A percentile compares a stretch with the other conserved stretches of the same genome.
These are phyloP conservation scores for Leishmania braziliensis DNA, from an alignment of 208 protist genomes.

Conservation along the genomic window DNA sequence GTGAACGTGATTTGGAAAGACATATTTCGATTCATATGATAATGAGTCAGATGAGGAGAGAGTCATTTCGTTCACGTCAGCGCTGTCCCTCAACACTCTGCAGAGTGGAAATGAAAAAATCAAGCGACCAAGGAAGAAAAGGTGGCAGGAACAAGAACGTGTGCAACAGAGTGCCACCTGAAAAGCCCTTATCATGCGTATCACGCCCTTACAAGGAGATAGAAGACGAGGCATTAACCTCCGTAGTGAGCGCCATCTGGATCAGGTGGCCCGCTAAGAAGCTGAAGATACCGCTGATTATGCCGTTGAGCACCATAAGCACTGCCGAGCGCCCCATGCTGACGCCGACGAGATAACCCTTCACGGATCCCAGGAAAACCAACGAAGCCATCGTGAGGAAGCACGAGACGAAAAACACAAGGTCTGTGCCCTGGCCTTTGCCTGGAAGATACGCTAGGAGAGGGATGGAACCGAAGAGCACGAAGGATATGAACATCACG, in stretches of 20 bases:
- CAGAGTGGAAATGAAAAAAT: neutral
- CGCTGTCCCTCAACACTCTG: neutral
- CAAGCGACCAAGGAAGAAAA: neutral
- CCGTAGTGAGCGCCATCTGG: conserved; percentile 51
- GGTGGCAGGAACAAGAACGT: neutral
- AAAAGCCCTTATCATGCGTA: neutral
- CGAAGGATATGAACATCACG: conserved; percentile 94
- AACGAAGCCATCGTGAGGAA: conserved; percentile 78
- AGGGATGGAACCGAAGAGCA: conserved; percentile 92
- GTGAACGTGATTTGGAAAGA: neutral
- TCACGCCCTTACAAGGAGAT: neutral
- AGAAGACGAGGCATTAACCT: conserved; percentile 7
- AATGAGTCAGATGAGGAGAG: neutral
- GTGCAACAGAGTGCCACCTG: neutral
- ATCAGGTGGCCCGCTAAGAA: conserved; percentile 79
- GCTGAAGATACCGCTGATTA: conserved; percentile 81
- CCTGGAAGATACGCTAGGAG: conserved; percentile 85
- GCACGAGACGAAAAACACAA: conserved; percentile 81
- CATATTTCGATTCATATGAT: neutral
- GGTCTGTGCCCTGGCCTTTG: conserved; percentile 71
- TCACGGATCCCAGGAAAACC: conserved; percentile 83
- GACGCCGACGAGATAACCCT: conserved; percentile 82
- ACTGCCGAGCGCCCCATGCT: conserved; percentile 64
- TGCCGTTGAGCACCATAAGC: conserved; percentile 89
- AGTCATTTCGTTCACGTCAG: neutral